A percentile compares a stretch with the other conserved stretches of the same genome.
phyloP scores from a whole-genome alignment of 2,329 filamentous ascomycete species.

The Teratosphaeria zuluensis region DNA sequence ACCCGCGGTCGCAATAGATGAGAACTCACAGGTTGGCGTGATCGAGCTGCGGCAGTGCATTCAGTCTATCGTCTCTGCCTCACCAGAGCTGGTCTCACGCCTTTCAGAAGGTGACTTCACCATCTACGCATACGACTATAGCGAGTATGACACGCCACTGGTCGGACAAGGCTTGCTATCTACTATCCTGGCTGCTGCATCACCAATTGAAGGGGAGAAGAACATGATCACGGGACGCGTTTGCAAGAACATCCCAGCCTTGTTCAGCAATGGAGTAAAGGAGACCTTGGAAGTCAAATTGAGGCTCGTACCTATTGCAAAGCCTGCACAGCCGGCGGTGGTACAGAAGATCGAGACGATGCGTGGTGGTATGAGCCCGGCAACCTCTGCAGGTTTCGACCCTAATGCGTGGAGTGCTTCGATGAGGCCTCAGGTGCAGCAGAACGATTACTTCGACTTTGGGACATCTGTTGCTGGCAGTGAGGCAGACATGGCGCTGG shows the following conservation, averaged over 20 bases:
- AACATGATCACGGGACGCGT: slow-evolving; percentile 80
- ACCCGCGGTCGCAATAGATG: slow-evolving; percentile 71
- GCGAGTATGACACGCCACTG: slow-evolving; percentile 83
- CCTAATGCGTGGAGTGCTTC: slow-evolving; percentile 70
- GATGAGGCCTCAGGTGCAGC: slow-evolving; percentile 46
- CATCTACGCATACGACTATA: slow-evolving; percentile 95
- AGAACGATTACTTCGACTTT: slow-evolving; percentile 21
- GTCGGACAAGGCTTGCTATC: slow-evolving; percentile 95
- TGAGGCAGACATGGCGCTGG: slow-evolving; percentile 12
- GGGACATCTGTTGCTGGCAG: slow-evolving; percentile 8
- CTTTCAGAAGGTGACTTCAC: slow-evolving; percentile 69
- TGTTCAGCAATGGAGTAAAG: slow-evolving; percentile 72
- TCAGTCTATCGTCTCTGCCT: slow-evolving; percentile 66
- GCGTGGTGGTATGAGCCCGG: slow-evolving; percentile 48
- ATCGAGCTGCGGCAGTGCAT: slow-evolving; percentile 82
- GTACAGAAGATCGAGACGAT: slow-evolving; percentile 52
- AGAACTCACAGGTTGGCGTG: slow-evolving; percentile 70
- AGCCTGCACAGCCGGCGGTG: slow-evolving; percentile 51
- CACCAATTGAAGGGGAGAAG: slow-evolving; percentile 53
- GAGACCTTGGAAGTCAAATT: slow-evolving; percentile 92
- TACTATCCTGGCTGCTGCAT: slow-evolving; percentile 59
- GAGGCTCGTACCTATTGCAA: slow-evolving; percentile 69
- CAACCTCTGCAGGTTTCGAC: slow-evolving; percentile 54
- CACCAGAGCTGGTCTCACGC: slow-evolving; percentile 74
- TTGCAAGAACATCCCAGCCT: slow-evolving; percentile 70